Evolutionary conservation across 306 rosid species (phyloP).

Genomic region (Bauhinia variegata): DNA sequence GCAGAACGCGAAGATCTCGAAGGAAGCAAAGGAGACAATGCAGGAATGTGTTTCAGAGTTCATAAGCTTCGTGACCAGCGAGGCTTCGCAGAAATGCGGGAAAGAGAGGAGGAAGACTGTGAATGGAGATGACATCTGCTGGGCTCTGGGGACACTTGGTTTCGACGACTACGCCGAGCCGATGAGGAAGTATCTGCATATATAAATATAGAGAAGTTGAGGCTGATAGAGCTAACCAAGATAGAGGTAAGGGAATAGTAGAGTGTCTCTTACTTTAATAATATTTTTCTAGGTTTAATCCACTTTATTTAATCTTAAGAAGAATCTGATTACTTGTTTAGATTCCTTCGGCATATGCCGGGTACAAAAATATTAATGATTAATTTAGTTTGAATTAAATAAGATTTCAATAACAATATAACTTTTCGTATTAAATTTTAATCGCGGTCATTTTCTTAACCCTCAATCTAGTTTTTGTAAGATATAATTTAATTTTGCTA

Average conservation of each 20-base stretch:
- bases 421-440: too few species aligned
- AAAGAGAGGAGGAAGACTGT: conserved; percentile 60
- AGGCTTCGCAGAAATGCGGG: conserved; percentile 59
- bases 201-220: conserved; percentile 56
- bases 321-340: too few species aligned
- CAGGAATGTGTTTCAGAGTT: conserved; percentile 64
- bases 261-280: too few species aligned
- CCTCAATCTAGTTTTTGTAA: too few species aligned
- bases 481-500: too few species aligned
- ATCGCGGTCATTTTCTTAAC: too few species aligned
- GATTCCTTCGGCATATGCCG: too few species aligned
- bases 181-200: conserved; percentile 46
- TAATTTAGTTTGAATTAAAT: too few species aligned
- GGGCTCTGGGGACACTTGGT: conserved; percentile 60
- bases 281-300: too few species aligned
- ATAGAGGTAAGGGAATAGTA: conserved; percentile 11
- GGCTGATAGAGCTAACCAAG: conserved; percentile 58
- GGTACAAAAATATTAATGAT: too few species aligned
- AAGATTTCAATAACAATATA: too few species aligned
- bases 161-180: conserved; percentile 68
- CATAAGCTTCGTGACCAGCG: conserved; percentile 58
- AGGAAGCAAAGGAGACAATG: conserved; percentile 59
- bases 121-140: conserved; percentile 60
- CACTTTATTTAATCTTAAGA: too few species aligned
- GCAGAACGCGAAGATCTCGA: conserved; percentile 46